A percentile compares a stretch with the other conserved stretches of the same genome.
Evolutionary conservation across 208 protist genomes (phyloP).

Genomic region (Leptomonas pyrrhocoris): DNA sequence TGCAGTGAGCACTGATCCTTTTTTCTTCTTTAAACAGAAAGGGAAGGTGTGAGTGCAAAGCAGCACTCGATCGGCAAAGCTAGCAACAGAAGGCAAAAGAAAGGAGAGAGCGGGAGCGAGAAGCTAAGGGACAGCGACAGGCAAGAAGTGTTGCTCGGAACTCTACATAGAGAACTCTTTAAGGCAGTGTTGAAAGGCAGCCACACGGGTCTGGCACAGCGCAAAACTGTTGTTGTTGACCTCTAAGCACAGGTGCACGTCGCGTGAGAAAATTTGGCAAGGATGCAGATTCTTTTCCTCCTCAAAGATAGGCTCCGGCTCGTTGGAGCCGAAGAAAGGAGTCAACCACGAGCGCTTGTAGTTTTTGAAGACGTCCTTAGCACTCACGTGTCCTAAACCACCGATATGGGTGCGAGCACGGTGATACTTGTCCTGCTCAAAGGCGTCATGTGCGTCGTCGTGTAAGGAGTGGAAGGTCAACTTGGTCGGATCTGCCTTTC

Average conservation of each 20-base stretch:
- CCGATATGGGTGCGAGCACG: slow-evolving; percentile 32
- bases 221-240: slow-evolving; percentile 59
- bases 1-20: too few relatives aligned
- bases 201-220: slow-evolving; percentile 72
- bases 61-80: too few relatives aligned
- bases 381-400: slow-evolving; percentile 23
- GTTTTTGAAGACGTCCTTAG: slow-evolving; percentile 43
- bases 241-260: slow-evolving; percentile 74
- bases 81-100: neutral
- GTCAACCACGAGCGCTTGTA: slow-evolving; percentile 68
- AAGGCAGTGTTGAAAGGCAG: slow-evolving; percentile 72
- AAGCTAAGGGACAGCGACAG: neutral
- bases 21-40: too few relatives aligned
- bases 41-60: too few relatives aligned
- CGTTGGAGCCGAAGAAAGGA: slow-evolving; percentile 81
- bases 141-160: neutral
- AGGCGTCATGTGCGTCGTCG: slow-evolving; percentile 16
- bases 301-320: slow-evolving; percentile 45
- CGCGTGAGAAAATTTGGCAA: slow-evolving; percentile 61
- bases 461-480: slow-evolving; percentile 1
- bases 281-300: slow-evolving; percentile 41
- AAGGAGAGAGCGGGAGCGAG: slow-evolving; percentile 11
- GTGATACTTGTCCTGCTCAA: slow-evolving; percentile 30
- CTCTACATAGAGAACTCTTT: slow-evolving; percentile 53
- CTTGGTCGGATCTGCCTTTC: neutral